phyloP scores from a whole-genome alignment of 305 asterid genomes.

The Fraxinus latifolia region DNA sequence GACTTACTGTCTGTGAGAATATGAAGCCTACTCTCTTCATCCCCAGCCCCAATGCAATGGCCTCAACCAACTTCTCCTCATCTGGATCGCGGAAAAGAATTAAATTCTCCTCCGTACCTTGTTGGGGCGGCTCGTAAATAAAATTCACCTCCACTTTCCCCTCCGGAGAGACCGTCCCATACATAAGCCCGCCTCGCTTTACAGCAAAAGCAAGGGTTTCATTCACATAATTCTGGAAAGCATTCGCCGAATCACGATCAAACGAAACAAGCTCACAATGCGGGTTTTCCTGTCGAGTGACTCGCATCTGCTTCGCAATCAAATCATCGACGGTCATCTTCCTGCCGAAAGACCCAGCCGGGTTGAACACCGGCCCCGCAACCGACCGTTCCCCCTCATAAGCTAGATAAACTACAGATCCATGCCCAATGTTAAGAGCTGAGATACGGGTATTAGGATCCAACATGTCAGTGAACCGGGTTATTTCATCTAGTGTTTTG shows the following conservation, averaged over 20 bases:
- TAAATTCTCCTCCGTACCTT: constrained; percentile 69
- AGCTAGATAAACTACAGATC: constrained; percentile 74
- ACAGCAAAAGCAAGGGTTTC: constrained; percentile 81
- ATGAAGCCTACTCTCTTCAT: constrained; percentile 84
- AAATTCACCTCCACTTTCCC: constrained; percentile 84
- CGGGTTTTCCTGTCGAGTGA: constrained; percentile 80
- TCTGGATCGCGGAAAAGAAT: constrained; percentile 62
- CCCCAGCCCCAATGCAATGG: constrained; percentile 75
- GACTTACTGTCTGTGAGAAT: constrained; percentile 78
- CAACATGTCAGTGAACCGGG: constrained; percentile 65
- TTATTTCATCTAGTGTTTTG: constrained; percentile 54
- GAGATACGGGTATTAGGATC: constrained; percentile 47
- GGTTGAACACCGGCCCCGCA: constrained; percentile 62
- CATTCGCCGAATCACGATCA: constrained; percentile 88
- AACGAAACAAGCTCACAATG: constrained; percentile 88
- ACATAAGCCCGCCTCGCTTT: constrained; percentile 88
- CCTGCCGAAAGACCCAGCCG: constrained; percentile 84
- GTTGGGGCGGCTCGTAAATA: constrained; percentile 89
- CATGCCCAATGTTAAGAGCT: constrained; percentile 58
- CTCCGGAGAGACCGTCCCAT: constrained; percentile 73
- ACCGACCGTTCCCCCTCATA: constrained; percentile 86
- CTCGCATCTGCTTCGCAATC: constrained; percentile 91
- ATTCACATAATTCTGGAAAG: constrained; percentile 88
- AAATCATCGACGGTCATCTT: constrained; percentile 98
- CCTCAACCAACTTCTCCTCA: constrained; percentile 76